Percentiles rank a stretch among this genome's conserved stretches.
Evolutionary conservation across 176 grass and related monocot genomes (phyloP).

Genomic region (Oryza coarctata): DNA sequence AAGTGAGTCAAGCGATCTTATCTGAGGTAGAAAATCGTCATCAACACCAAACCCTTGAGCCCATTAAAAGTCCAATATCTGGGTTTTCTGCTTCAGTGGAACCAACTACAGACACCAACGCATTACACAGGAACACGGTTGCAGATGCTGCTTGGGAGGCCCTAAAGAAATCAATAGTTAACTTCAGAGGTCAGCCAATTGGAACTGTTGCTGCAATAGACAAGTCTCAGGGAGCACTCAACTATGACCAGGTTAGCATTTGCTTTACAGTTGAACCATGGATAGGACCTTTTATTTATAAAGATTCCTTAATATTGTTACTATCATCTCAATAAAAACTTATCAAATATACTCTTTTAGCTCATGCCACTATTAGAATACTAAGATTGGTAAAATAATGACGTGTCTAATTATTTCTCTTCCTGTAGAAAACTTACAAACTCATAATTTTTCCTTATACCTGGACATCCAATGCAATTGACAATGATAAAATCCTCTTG

Average conservation of each 20-base stretch:
- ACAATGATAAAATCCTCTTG: slow-evolving; percentile 8
- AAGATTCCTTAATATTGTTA: background rate
- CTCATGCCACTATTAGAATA: slow-evolving; percentile 21
- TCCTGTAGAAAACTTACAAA: background rate
- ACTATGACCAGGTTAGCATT: slow-evolving; percentile 88
- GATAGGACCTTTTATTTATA: background rate
- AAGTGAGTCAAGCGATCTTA: slow-evolving; percentile 32
- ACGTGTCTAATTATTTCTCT: slow-evolving; percentile 11
- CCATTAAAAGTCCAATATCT: slow-evolving; percentile 34
- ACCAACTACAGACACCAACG: slow-evolving; percentile 33
- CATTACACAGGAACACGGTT: slow-evolving; percentile 36
- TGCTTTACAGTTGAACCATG: slow-evolving; percentile 16
- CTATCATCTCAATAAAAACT: slow-evolving; percentile 3
- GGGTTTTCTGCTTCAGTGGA: slow-evolving; percentile 9
- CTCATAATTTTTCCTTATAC: slow-evolving; percentile 25
- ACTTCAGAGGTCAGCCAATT: slow-evolving; percentile 66
- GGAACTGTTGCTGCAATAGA: slow-evolving; percentile 88
- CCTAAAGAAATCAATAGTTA: slow-evolving; percentile 60
- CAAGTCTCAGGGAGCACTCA: slow-evolving; percentile 68
- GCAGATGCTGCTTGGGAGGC: slow-evolving; percentile 81
- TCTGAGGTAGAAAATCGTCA: slow-evolving; percentile 37
- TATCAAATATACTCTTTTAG: slow-evolving; percentile 1
- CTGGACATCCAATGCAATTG: slow-evolving; percentile 11
- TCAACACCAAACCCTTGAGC: slow-evolving; percentile 29
- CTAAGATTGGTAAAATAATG: slow-evolving; percentile 8